These are phyloP conservation scores for Blastomyces parvus DNA, from an alignment of 2,329 filamentous ascomycete genomes.

Conservation along the genomic window DNA sequence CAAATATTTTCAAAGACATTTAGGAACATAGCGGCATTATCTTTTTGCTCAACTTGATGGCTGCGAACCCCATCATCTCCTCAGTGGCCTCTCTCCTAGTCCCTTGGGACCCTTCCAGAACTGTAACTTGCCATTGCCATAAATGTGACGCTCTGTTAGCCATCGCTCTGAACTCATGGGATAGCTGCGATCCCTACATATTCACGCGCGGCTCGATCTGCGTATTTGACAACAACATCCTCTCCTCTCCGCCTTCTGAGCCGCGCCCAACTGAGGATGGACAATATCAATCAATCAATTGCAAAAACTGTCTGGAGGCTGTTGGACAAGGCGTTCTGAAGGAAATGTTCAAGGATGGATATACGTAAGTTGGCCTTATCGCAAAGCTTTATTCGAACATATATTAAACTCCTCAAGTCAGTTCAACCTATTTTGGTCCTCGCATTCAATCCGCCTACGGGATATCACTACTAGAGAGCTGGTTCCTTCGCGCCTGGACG, in stretches of 20 bases:
- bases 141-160: neutral
- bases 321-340: neutral
- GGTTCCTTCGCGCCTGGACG: neutral
- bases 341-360: neutral
- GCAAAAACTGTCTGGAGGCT: constrained; percentile 1
- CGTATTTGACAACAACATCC: neutral
- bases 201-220: neutral
- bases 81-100: constrained; percentile 4
- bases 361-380: neutral
- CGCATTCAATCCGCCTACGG: neutral
- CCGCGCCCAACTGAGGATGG: neutral
- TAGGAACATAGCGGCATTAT: neutral
- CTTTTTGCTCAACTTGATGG: neutral
- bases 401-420: neutral
- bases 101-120: neutral
- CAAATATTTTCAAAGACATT: neutral
- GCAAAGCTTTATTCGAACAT: neutral
- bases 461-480: neutral
- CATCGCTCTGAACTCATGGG: neutral
- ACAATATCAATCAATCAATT: neutral
- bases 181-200: neutral
- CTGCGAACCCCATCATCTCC: constrained; percentile 4
- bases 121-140: constrained; percentile 4
- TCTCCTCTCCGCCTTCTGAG: neutral
- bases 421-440: constrained; percentile 2